Evolutionary conservation across 768 basidiomycete species (phyloP).

Genomic region (Sarcodon sp.): DNA sequence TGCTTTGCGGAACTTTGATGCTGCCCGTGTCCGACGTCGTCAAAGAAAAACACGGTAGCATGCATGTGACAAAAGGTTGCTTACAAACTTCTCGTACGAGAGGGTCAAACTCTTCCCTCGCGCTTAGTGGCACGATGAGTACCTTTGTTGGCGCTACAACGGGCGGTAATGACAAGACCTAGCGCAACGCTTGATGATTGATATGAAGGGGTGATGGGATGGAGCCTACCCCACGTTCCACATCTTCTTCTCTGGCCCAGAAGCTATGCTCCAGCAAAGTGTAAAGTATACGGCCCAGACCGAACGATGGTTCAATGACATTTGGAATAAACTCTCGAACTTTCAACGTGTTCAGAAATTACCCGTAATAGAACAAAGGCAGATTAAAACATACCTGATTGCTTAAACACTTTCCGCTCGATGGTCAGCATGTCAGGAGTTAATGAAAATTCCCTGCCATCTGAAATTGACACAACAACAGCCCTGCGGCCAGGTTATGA

Average conservation of each 20-base stretch:
- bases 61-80: slow-evolving; percentile 16
- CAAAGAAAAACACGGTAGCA: neutral
- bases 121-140: slow-evolving; percentile 88
- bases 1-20: slow-evolving; percentile 72
- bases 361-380: neutral
- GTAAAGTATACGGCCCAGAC: slow-evolving; percentile 92
- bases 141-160: slow-evolving; percentile 93
- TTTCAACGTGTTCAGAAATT: slow-evolving; percentile 21
- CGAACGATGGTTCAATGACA: slow-evolving; percentile 98
- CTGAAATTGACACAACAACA: slow-evolving; percentile 40
- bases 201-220: slow-evolving; percentile 6
- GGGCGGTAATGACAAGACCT: slow-evolving; percentile 87
- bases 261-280: slow-evolving; percentile 89
- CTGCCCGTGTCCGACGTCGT: slow-evolving; percentile 27
- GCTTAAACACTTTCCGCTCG: slow-evolving; percentile 76
- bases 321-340: slow-evolving; percentile 95
- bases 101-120: slow-evolving; percentile 72
- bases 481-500: slow-evolving; percentile 22
- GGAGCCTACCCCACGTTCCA: slow-evolving; percentile 73
- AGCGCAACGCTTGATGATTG: slow-evolving; percentile 7
- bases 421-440: slow-evolving; percentile 67
- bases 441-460: slow-evolving; percentile 57
- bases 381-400: slow-evolving; percentile 45
- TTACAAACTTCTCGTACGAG: slow-evolving; percentile 83
- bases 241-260: slow-evolving; percentile 89